phyloP scores from a whole-genome alignment of 352 stramenopile species.

The Thraustotheca clavata region DNA sequence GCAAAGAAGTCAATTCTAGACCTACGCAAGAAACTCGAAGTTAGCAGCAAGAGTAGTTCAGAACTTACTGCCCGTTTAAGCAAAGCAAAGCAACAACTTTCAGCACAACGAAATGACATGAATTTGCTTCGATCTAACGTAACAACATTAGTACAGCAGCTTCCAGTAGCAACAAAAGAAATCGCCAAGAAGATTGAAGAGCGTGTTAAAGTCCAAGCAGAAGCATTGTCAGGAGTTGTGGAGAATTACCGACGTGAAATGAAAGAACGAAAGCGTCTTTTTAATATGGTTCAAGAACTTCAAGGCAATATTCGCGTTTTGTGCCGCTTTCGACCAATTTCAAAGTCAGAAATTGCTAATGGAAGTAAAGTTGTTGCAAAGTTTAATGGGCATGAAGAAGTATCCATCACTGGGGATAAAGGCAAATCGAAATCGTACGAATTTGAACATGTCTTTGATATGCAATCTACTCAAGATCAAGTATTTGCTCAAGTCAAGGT shows the following conservation, averaged over 20 bases:
- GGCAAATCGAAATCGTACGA: conserved; percentile 82
- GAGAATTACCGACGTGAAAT: conserved; percentile 87
- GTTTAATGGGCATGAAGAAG: conserved; percentile 60
- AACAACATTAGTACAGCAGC: conserved; percentile 39
- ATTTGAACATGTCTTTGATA: conserved; percentile 82
- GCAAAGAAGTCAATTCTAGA: conserved; percentile 82
- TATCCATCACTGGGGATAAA: conserved; percentile 68
- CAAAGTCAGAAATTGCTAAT: conserved; percentile 55
- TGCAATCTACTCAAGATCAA: conserved; percentile 59
- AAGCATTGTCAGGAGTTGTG: conserved; percentile 75
- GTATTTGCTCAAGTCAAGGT: conserved; percentile 63
- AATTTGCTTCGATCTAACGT: conserved; percentile 45
- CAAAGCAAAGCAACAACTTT: conserved; percentile 39
- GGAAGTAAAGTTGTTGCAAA: conserved; percentile 79
- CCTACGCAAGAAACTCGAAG: conserved; percentile 66
- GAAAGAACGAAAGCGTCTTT: conserved; percentile 86
- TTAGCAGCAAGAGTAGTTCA: conserved; percentile 46
- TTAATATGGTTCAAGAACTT: conserved; percentile 94
- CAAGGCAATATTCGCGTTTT: conserved; percentile 97
- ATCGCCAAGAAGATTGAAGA: conserved; percentile 61
- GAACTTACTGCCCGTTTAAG: conserved; percentile 36
- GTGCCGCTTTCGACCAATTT: conserved; percentile 91
- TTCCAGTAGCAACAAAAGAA: conserved; percentile 53
- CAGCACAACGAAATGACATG: conserved; percentile 43
- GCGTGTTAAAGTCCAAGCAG: conserved; percentile 59